Evolutionary conservation across 805 yeast genomes (phyloP), one percentile per base, ranked within the genome.

Genomic region (Starmerella apicola): DNA sequence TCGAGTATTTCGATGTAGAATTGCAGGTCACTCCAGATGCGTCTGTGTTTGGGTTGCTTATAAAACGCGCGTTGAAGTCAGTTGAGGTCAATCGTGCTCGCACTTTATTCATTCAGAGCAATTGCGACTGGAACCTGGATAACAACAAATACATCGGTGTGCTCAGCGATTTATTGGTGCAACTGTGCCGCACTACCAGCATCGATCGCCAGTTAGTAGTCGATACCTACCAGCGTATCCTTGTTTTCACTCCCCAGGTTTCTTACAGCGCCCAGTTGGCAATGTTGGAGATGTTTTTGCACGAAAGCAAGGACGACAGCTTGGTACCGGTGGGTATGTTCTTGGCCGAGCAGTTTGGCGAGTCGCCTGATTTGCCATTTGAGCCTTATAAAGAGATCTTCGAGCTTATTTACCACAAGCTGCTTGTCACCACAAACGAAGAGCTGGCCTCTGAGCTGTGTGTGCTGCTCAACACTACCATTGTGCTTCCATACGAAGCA

Each of bases 381-480:
- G 51, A 48, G 1, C 51, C 56, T 16, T 58, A 61, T 31, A 56
- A 70, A 1, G 57, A 58, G n/a, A 46, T 72, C 2, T 62, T 60
- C 42, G 53, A 61, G 5, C 60, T 71, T 0, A 56, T 77, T 42
- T 65, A 66, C 50, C 59, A 66, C 13, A 66, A 72, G 46, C 60
- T 74, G 8, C 45, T 67, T 20, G 46, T 62, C 0, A 59, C 65
- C 19, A 42, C 55, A 4, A 57, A 63, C 25, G 54, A 60, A 12
- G 56, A 64, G 18, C 69, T 67, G 42, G 70, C 74, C 0, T 78
- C 79, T 78, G 66, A 66, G 5, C 58, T 79, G 4, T 79, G 75
- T 48, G 73, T 72, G 3, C 71, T 69, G 39, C 51, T 80, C 33
- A 71, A 71, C 50, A 62, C 67, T 47, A 67, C 70, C 38, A 77